phyloP scores from a whole-genome alignment of 106 monocot genomes.

The Dendrobium officinale region DNA sequence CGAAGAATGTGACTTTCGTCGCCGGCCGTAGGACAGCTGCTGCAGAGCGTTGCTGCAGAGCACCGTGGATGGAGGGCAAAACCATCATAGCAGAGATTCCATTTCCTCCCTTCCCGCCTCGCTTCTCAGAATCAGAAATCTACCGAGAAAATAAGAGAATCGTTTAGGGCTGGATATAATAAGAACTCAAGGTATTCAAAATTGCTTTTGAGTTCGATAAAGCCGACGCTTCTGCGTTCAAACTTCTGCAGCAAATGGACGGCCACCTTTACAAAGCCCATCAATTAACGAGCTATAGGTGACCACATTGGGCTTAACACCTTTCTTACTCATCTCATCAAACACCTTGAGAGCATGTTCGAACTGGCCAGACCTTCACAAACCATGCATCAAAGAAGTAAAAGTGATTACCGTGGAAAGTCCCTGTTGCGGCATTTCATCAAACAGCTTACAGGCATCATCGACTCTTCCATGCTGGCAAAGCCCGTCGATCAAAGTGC shows the following conservation, averaged over 20 bases:
- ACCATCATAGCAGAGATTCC: background rate
- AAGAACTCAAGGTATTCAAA: no score
- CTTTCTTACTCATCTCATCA: constrained; percentile 46
- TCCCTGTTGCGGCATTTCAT: constrained; percentile 41
- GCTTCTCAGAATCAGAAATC: no score
- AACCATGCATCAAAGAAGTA: constrained; percentile 51
- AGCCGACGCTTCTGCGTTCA: no score
- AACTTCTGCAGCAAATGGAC: background rate
- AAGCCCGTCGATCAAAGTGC: constrained; percentile 70
- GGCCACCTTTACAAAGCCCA: constrained; percentile 66
- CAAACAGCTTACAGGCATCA: constrained; percentile 48
- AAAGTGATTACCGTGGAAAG: constrained; percentile 62
- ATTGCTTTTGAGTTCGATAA: no score
- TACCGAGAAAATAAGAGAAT: no score
- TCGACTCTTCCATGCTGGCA: constrained; percentile 31
- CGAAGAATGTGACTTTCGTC: background rate
- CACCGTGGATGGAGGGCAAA: background rate
- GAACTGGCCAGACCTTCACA: constrained; percentile 14
- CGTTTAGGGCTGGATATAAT: no score
- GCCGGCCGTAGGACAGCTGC: background rate
- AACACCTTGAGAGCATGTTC: constrained; percentile 56
- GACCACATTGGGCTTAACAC: constrained; percentile 53
- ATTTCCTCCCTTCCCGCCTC: background rate
- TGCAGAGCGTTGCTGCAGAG: background rate
- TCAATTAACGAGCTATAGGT: constrained; percentile 74